Percentiles rank a stretch among this genome's conserved stretches.
phyloP scores from a whole-genome alignment of 345 rosid species.

The Brassica rapa region DNA sequence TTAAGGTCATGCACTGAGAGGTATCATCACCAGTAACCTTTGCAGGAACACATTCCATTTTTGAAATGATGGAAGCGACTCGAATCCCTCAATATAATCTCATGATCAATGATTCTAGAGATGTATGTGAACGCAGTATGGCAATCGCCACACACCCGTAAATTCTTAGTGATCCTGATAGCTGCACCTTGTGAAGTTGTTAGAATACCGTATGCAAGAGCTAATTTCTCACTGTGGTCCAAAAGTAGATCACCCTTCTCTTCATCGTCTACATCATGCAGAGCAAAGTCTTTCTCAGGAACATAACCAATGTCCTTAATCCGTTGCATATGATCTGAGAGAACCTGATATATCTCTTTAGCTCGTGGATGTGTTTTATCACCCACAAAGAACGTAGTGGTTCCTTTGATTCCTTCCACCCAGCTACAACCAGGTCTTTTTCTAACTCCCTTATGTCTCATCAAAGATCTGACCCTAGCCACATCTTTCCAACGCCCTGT shows the following conservation, averaged over 20 bases:
- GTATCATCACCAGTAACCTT: slow-evolving; percentile 68
- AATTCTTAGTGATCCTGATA: slow-evolving; percentile 73
- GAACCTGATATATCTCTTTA: slow-evolving; percentile 55
- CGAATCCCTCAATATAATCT: slow-evolving; percentile 80
- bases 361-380: slow-evolving; percentile 66
- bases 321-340: slow-evolving; percentile 55
- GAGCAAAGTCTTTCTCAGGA: slow-evolving; percentile 77
- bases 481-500: slow-evolving; percentile 88
- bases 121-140: slow-evolving; percentile 70
- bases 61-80: slow-evolving; percentile 95
- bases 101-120: slow-evolving; percentile 63
- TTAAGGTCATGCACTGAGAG: background rate
- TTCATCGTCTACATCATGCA: slow-evolving; percentile 89
- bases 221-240: slow-evolving; percentile 86
- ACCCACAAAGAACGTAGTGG: slow-evolving; percentile 71
- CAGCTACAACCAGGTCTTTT: slow-evolving; percentile 94
- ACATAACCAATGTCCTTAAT: slow-evolving; percentile 79
- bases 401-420: slow-evolving; percentile 79
- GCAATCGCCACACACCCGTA: slow-evolving; percentile 84
- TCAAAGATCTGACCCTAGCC: slow-evolving; percentile 63
- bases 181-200: slow-evolving; percentile 59
- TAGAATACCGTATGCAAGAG: slow-evolving; percentile 76
- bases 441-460: slow-evolving; percentile 64
- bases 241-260: slow-evolving; percentile 76
- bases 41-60: slow-evolving; percentile 75